phyloP scores from a whole-genome alignment of 306 rosid species.

The Cyclanthera cordifolia region DNA sequence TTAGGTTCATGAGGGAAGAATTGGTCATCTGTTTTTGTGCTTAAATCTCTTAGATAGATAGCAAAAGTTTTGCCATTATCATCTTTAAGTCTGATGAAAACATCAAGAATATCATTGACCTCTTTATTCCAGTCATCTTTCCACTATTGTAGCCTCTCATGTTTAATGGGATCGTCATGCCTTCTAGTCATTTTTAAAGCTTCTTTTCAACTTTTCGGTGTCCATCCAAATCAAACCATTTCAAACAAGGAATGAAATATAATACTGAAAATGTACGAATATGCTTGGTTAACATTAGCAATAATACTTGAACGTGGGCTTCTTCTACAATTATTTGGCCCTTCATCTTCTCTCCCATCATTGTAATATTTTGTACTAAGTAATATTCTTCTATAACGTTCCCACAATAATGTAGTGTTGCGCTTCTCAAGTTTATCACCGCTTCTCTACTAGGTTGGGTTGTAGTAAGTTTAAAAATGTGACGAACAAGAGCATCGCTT shows the following conservation, averaged over 20 bases:
- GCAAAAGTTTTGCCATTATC: neutral
- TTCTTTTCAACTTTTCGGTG: neutral
- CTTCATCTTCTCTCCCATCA: constrained; percentile 21
- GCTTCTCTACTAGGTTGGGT: neutral
- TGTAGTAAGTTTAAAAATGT: neutral
- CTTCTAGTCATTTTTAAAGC: constrained; percentile 10
- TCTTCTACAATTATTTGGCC: neutral
- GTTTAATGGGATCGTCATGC: neutral
- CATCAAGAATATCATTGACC: neutral
- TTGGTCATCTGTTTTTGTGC: neutral
- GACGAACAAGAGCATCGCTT: neutral
- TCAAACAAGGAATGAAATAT: too few species aligned
- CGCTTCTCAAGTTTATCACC: neutral
- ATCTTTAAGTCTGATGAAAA: constrained; percentile 21
- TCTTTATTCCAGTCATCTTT: neutral
- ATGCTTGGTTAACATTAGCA: neutral
- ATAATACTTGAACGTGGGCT: neutral
- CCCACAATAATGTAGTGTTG: neutral
- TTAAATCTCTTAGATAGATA: constrained; percentile 8
- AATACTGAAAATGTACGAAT: neutral
- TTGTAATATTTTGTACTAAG: constrained; percentile 25
- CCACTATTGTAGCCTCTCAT: neutral
- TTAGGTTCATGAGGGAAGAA: neutral
- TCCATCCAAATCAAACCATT: neutral
- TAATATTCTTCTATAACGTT: neutral